Base-by-base conservation (phyloP, 2,329 filamentous ascomycete species). In the Periconia macrospinosa region DNA sequence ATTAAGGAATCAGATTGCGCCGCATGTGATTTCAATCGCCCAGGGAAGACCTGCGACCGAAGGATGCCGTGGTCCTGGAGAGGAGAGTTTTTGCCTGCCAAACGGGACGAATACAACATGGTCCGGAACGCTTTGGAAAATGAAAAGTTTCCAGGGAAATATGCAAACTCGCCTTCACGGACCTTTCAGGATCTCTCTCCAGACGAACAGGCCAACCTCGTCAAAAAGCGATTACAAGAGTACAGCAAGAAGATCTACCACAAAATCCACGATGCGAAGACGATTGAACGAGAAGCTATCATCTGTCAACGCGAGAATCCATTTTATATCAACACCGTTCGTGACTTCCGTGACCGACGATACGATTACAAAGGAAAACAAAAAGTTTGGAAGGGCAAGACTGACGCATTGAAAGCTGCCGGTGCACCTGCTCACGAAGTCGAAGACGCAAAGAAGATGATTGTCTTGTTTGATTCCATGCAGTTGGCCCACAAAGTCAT, bases 181-280 rank as follows among this genome's bases (percentile, higher is more conserved):
- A 84, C 86, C 0, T 99, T 97, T 66, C 86, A 92, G 58, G 91
- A 97, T 17, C 78, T 99, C 17, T 80, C 85, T 17, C 74, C 83
- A 2, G 92, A 96, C 54, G 94, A 99, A 68, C 93, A 96, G 74
- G 87, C 92, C 0, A 77, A 68, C 1, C 79, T 94, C 35, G 81
- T 96, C 47, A 89, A 91, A 62, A 99, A 97, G 69, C 87, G 94
- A 33, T 78, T 99, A 45, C 91, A 93, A 60, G 83, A 92, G 33
- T 99, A 96, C 78, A 95, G 91, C 68, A 96, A 97, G 74, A 99
- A 99, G 76, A 96, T 99, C 59, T 99, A 99, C 71, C 94, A 99
- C 81, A 99, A 97, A 74, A 97, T 99, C 55, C 92, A 96, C 73
- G 94, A 97, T 57, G 89, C 90, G 13, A 96, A 88, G 47, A 97